Conservation (phyloP, 352 stramenopile genomes). For the Chrysophaeum taylorii region DNA sequence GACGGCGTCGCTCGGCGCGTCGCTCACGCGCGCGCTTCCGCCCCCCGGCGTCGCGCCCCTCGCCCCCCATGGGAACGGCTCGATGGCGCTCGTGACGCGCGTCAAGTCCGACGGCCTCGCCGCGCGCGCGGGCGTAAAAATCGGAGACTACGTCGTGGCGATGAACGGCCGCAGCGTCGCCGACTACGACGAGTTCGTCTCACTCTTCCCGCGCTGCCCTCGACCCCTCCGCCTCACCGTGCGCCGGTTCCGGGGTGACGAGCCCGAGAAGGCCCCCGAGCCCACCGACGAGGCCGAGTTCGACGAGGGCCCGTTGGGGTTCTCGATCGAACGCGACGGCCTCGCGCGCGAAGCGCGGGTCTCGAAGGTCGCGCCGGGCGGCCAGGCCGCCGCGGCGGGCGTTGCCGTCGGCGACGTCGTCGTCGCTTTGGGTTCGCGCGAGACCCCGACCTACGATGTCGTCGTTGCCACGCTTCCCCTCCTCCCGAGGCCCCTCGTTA, state of each 20-base stretch:
- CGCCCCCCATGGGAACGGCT: constrained; percentile 4
- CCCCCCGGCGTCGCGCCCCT: not conserved
- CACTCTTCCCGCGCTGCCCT: not conserved
- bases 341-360: not conserved
- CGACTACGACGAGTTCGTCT: constrained; percentile 24
- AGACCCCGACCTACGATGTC: not conserved
- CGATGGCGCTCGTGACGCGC: constrained; percentile 19
- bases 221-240: constrained; percentile 13
- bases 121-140: not conserved
- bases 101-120: constrained; percentile 2
- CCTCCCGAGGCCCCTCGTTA: not conserved
- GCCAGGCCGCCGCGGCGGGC: not conserved
- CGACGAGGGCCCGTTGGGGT: constrained; percentile 15
- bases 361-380: not conserved
- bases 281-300: not conserved
- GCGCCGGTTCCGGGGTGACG: not conserved
- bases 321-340: not conserved
- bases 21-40: not conserved
- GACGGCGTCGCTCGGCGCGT: not conserved
- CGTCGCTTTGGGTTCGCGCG: not conserved
- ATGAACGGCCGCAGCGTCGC: constrained; percentile 5
- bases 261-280: not conserved
- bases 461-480: not conserved
- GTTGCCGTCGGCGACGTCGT: constrained; percentile 19
- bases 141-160: constrained; percentile 18